Evolutionary conservation across 257 asterid genomes (phyloP).

Genomic region (Cordia subcordata): DNA sequence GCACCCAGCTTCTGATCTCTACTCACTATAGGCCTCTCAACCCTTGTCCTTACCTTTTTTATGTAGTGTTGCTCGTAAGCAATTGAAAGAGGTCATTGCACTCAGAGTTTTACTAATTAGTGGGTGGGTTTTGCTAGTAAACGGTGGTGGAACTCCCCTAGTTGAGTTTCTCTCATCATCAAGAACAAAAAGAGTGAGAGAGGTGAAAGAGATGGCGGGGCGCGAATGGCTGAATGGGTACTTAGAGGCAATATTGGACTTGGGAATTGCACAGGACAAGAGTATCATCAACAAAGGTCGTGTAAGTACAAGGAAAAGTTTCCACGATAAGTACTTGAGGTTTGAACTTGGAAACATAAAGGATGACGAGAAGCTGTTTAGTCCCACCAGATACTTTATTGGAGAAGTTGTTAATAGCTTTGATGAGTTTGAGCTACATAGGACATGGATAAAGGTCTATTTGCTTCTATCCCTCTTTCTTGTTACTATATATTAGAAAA

Average conservation of each 20-base stretch:
- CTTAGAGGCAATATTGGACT: constrained; percentile 69
- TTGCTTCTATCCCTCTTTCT: constrained; percentile 1
- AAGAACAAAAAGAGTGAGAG: too few relatives aligned
- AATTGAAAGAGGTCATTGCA: too few relatives aligned
- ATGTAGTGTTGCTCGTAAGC: too few relatives aligned
- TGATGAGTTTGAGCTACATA: constrained; percentile 64
- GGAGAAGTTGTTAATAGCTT: constrained; percentile 60
- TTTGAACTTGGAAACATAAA: too few relatives aligned
- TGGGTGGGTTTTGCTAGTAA: too few relatives aligned
- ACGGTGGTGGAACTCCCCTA: too few relatives aligned
- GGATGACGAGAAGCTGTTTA: constrained; percentile 36
- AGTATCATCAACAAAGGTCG: constrained; percentile 7
- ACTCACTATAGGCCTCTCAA: too few relatives aligned
- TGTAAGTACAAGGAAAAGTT: constrained; percentile 12
- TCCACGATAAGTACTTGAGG: constrained; percentile 33
- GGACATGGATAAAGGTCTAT: constrained; percentile 63
- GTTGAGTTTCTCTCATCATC: too few relatives aligned
- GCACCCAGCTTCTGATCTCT: too few relatives aligned
- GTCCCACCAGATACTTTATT: constrained; percentile 62
- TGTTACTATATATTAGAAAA: too few relatives aligned
- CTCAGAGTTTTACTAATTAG: too few relatives aligned
- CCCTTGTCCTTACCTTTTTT: too few relatives aligned
- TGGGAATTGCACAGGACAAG: constrained; percentile 24
- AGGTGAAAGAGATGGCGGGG: constrained; percentile 30
- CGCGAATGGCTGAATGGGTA: constrained; percentile 70